Base-by-base conservation (phyloP, 441 rosid genomes). In the Syzygium syzygioides region DNA sequence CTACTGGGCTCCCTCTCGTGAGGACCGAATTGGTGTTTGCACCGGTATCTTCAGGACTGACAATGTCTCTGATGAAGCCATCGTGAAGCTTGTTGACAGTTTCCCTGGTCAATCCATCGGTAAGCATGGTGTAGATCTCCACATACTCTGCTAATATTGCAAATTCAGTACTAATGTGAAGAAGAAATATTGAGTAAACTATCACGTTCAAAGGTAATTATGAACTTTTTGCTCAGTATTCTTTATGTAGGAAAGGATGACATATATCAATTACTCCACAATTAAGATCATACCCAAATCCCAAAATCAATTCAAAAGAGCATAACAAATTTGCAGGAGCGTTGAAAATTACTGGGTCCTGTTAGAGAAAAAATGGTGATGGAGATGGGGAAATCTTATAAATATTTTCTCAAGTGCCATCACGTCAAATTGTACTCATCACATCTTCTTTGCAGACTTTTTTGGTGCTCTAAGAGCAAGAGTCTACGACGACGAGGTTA, bases 1-100 rank as follows among this genome's bases (percentile, higher is more conserved):
- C 86, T 85, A 85, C 60, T 85, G 86, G 86, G 86, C 86, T 85
- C 86, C 86, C 86, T n/a, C 86, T 85, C 60, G 86, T 4, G 86
- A 85, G 60, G 86, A 85, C 59, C 60, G 86, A 52, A 85, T 85
- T 53, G 86, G 86, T 85, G 86, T 85, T 13, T 85, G 86, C 86
- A 53, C 45, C 15, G 86, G 86, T 9, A 85, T 85, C 60, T 85
- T 85, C 45, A 85, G 86, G 86, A 85, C 86, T 37, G 86, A 85
- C 86, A 85, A 85, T 13, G 2, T 85, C 45, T 0, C 59, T 14
- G 57, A 3, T 2, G 60, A 85, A 17, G 57, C 25, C 60, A 85
- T 85, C 9, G 86, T 85, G 26, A 85, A 53, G 45, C 86, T 85
- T 34, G 86, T 85, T 53, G 86, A 85, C 57, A 53, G 15, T n/a